Evolutionary conservation across 2,329 filamentous ascomycete species (phyloP).

Genomic region (Thielaviopsis musarum): DNA sequence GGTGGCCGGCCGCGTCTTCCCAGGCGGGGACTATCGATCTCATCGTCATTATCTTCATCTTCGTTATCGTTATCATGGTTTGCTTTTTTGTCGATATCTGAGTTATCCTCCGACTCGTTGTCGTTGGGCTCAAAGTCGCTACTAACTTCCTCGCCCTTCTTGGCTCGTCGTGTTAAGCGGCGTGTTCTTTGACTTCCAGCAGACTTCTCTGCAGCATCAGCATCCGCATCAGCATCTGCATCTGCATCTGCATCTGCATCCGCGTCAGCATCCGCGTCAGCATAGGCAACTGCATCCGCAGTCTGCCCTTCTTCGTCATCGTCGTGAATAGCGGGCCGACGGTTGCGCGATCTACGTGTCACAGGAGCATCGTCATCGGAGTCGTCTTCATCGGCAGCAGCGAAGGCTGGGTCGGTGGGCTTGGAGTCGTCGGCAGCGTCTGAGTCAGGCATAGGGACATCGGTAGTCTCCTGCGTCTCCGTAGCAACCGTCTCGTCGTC

Average conservation of each 20-base stretch:
- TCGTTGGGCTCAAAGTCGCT: conserved; percentile 42
- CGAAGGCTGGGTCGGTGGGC: conserved; percentile 12
- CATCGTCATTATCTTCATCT: conserved; percentile 22
- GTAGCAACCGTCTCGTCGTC: conserved; percentile 12
- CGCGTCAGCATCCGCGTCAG: neutral
- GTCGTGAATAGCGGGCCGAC: conserved; percentile 16
- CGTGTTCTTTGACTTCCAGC: conserved; percentile 17
- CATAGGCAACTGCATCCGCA: no score
- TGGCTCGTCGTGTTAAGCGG: conserved; percentile 32
- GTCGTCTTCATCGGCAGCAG: conserved; percentile 11
- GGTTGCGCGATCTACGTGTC: conserved; percentile 27
- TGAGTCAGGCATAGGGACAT: conserved; percentile 15
- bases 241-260: conserved; percentile 8
- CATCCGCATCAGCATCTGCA: neutral
- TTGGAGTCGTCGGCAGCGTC: conserved; percentile 17
- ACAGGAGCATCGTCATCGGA: conserved; percentile 21
- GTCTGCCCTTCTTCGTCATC: neutral
- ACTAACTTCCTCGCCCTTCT: conserved; percentile 35
- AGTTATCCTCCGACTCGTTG: conserved; percentile 41
- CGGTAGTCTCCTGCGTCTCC: conserved; percentile 18
- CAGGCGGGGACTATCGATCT: conserved; percentile 26
- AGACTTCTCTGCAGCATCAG: conserved; percentile 14
- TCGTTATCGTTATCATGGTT: conserved; percentile 24
- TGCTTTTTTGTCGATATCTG: conserved; percentile 30
- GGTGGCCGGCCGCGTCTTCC: conserved; percentile 26